Conservation (phyloP, 2,329 filamentous ascomycete species). For the Elsinoe ampelina region DNA sequence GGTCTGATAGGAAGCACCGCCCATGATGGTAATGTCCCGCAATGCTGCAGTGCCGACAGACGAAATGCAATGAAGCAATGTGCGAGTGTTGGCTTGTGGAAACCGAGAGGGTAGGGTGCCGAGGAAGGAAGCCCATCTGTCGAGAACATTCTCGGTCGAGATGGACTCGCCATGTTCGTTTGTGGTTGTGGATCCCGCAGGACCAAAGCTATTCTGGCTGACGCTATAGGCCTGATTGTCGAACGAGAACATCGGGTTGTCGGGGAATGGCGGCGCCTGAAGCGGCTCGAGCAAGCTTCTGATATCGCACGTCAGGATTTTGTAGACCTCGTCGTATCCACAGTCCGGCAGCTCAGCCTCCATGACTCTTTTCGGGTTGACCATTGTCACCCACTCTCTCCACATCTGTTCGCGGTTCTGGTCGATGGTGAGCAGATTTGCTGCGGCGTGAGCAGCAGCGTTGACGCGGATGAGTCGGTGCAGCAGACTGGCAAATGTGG, state of each 20-base stretch:
- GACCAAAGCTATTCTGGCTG: constrained; percentile 34
- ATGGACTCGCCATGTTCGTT: constrained; percentile 27
- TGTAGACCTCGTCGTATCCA: constrained; percentile 47
- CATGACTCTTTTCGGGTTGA: constrained; percentile 48
- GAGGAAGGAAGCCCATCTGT: constrained; percentile 69
- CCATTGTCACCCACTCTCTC: constrained; percentile 67
- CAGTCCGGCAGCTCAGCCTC: constrained; percentile 48
- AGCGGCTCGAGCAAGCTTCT: constrained; percentile 61
- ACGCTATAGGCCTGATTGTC: constrained; percentile 30
- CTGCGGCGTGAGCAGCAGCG: constrained; percentile 83
- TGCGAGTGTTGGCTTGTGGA: constrained; percentile 60
- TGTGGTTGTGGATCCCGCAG: constrained; percentile 14
- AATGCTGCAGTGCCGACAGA: constrained; percentile 67
- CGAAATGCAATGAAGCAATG: constrained; percentile 68
- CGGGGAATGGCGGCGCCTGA: constrained; percentile 33
- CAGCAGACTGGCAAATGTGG: constrained; percentile 76
- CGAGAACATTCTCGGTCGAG: constrained; percentile 56
- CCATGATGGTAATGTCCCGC: constrained; percentile 69
- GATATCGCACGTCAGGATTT: constrained; percentile 51
- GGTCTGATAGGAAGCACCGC: constrained; percentile 72
- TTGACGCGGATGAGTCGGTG: constrained; percentile 87
- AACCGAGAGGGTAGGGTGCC: constrained; percentile 60
- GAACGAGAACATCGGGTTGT: constrained; percentile 28
- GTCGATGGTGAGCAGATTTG: constrained; percentile 81
- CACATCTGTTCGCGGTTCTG: constrained; percentile 94